phyloP scores from a whole-genome alignment of 345 rosid genomes.

The Rhodamnia argentea region DNA sequence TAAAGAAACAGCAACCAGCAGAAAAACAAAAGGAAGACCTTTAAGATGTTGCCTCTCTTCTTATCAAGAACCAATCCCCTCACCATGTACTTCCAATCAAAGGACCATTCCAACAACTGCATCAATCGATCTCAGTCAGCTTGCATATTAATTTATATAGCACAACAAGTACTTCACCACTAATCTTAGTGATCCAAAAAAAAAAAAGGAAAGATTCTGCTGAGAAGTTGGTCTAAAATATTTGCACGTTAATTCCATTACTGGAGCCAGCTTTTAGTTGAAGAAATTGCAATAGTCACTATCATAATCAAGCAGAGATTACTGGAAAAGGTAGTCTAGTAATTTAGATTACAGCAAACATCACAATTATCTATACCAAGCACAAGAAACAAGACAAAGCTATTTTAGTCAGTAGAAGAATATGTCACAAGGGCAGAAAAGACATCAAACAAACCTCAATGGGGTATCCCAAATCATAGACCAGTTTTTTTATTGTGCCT shows the following conservation, averaged over 20 bases:
- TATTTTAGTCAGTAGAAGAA: neutral
- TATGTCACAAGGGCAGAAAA: neutral
- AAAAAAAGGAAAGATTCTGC: neutral
- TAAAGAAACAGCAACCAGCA: neutral
- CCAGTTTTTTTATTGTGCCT: conserved; percentile 85
- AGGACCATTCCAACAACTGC: conserved; percentile 75
- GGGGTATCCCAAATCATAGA: conserved; percentile 84
- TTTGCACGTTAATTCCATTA: neutral
- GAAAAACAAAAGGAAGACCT: conserved; percentile 23
- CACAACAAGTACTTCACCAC: neutral
- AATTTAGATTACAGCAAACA: neutral
- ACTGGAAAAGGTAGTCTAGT: neutral
- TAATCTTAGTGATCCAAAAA: neutral
- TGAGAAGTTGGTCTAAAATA: neutral
- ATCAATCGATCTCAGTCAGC: conserved; percentile 1
- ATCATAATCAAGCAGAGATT: neutral
- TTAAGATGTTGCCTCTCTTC: conserved; percentile 94
- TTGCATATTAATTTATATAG: neutral
- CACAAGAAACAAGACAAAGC: neutral
- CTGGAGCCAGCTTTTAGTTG: neutral
- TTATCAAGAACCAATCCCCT: conserved; percentile 95
- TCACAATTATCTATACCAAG: neutral
- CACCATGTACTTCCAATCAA: conserved; percentile 95
- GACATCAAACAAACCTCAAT: conserved; percentile 52
- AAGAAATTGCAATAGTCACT: neutral